Conservation (phyloP, 2,329 filamentous ascomycete species). For the Penicillium sp. region DNA sequence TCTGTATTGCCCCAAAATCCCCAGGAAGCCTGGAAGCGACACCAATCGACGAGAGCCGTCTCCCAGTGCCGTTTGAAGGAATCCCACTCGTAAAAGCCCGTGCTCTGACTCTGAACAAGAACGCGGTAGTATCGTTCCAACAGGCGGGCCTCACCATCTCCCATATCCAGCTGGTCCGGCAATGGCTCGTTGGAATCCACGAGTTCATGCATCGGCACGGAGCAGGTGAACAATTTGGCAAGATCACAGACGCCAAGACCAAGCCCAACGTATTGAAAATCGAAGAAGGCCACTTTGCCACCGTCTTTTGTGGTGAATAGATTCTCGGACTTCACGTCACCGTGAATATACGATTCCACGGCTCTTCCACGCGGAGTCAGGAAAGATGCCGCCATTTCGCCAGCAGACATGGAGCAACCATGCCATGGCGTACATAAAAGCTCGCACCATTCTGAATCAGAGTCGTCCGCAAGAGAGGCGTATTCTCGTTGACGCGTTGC, state of each 20-base stretch:
- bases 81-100: slow-evolving; percentile 48
- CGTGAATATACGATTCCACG: slow-evolving; percentile 57
- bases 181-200: slow-evolving; percentile 26
- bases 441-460: slow-evolving; percentile 51
- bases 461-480: slow-evolving; percentile 41
- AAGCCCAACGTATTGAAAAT: slow-evolving; percentile 63
- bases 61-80: slow-evolving; percentile 58
- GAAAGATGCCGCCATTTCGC: slow-evolving; percentile 50
- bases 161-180: slow-evolving; percentile 44
- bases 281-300: slow-evolving; percentile 56
- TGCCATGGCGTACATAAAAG: slow-evolving; percentile 40
- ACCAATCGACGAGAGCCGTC: slow-evolving; percentile 62
- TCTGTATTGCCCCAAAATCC: slow-evolving; percentile 57
- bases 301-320: slow-evolving; percentile 52
- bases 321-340: slow-evolving; percentile 65
- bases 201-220: slow-evolving; percentile 53
- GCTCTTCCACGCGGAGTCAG: slow-evolving; percentile 43
- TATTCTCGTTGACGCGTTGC: slow-evolving; percentile 57
- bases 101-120: slow-evolving; percentile 7
- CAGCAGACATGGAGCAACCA: slow-evolving; percentile 32
- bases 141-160: slow-evolving; percentile 46
- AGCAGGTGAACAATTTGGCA: slow-evolving; percentile 62
- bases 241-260: slow-evolving; percentile 61
- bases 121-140: slow-evolving; percentile 44
- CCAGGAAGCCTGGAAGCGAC: slow-evolving; percentile 56